A percentile compares a stretch with the other conserved stretches of the same genome.
phyloP scores from a whole-genome alignment of 2,329 filamentous ascomycete species.

The Colletotrichum lupini region DNA sequence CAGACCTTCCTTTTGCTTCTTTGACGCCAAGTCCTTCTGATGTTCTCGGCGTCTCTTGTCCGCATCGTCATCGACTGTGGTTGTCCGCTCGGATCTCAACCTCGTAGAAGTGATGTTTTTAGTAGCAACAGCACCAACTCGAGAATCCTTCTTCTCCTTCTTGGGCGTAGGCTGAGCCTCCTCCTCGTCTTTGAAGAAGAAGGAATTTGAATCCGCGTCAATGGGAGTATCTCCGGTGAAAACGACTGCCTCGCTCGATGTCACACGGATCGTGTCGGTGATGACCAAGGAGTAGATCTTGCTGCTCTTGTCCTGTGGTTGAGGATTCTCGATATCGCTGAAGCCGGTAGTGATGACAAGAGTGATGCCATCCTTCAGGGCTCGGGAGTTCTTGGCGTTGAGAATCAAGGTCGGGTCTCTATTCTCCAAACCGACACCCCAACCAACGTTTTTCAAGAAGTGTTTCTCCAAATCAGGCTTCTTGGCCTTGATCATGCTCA shows the following conservation, averaged over 20 bases:
- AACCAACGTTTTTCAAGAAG: slow-evolving; percentile 92
- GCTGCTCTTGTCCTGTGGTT: slow-evolving; percentile 89
- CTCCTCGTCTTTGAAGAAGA: slow-evolving; percentile 98
- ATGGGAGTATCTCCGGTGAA: slow-evolving; percentile 95
- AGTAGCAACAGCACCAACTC: slow-evolving; percentile 87
- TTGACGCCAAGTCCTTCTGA: slow-evolving; percentile 86
- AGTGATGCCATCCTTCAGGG: slow-evolving; percentile 96
- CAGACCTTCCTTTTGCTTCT: slow-evolving; percentile 91
- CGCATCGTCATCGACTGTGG: slow-evolving; percentile 88
- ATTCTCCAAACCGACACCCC: slow-evolving; percentile 92
- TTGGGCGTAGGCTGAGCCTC: slow-evolving; percentile 88
- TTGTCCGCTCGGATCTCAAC: slow-evolving; percentile 88
- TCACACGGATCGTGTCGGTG: slow-evolving; percentile 93
- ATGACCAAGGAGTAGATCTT: slow-evolving; percentile 90
- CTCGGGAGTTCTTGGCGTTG: slow-evolving; percentile 85
- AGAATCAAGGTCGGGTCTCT: slow-evolving; percentile 85
- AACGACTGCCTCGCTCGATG: slow-evolving; percentile 79
- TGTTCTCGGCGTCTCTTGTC: slow-evolving; percentile 90
- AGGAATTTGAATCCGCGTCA: slow-evolving; percentile 93
- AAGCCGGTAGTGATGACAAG: slow-evolving; percentile 91
- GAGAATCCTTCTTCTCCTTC: slow-evolving; percentile 86
- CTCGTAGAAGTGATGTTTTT: slow-evolving; percentile 97
- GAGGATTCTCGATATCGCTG: slow-evolving; percentile 86
- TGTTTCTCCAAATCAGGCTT: slow-evolving; percentile 96
- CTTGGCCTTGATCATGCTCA: slow-evolving; percentile 83